Base-by-base conservation (phyloP, 1,284 basidiomycete species). In the Somion occarium region DNA sequence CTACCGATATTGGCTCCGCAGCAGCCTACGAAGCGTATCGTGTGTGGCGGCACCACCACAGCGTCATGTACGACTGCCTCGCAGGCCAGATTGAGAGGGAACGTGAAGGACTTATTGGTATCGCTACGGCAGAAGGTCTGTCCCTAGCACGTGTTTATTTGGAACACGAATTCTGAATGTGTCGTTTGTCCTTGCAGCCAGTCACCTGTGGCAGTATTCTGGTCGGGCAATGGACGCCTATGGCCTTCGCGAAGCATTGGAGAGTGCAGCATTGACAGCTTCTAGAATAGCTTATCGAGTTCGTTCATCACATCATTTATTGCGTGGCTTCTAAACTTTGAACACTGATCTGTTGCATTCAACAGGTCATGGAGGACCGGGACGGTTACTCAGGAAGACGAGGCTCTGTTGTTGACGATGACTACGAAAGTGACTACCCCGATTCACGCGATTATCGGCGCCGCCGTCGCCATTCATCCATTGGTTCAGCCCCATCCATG, bases 21-120 rank as follows among this genome's bases (percentile, higher is more conserved):
- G 82, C 83, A n/a, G 83, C 82, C 0, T 86, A 85, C 60, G 81
- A 85, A 60, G 80, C 80, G 0, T 82, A 82, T 64, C 73, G 81
- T n/a, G 73, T 72, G 42, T 84, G 81, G 79, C 78, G 78, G 43
- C 54, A 62, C 52, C 73, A 78, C 56, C 76, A 80, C 50, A 71
- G 66, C 42, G 68, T 68, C 1, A 69, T 83, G 37, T 76, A 79
- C 55, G 76, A 79, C 52, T 78, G 78, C 20, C 60, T 82, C 11
- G 73, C 73, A 51, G 76, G 73, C 2, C 77, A 83, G 51, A 62
- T 66, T 44, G 78, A 78, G 53, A 66, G 78, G 34, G 80, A 83
- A 60, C 67, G 80, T 53, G 82, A 85, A 65, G 79, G 72, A 15
- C 67, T 85, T 15, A 75, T 81, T 44, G 83, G 79, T 2, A 69